These are phyloP conservation scores for Cudoniella acicularis DNA, from an alignment of 495 filamentous ascomycete genomes.

Conservation along the genomic window DNA sequence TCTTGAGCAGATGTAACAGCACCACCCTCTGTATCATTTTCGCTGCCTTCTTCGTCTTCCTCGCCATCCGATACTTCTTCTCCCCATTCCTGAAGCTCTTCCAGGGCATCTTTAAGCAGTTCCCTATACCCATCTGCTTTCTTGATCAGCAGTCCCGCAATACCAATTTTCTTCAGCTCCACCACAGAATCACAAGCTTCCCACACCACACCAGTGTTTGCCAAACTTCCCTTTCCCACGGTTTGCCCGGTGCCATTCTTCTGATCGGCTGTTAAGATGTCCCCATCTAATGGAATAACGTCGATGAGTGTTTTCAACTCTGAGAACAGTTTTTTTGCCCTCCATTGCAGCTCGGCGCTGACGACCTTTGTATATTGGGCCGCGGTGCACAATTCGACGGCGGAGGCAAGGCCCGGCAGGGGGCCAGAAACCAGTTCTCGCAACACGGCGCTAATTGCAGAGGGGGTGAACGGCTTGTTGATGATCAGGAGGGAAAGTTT, in stretches of 20 bases:
- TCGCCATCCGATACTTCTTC: constrained; percentile 59
- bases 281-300: constrained; percentile 44
- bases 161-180: constrained; percentile 56
- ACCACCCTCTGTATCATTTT: constrained; percentile 43
- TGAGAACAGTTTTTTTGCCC: constrained; percentile 40
- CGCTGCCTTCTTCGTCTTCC: constrained; percentile 37
- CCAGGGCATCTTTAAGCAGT: constrained; percentile 72
- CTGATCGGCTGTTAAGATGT: constrained; percentile 35
- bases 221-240: constrained; percentile 49
- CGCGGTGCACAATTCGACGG: constrained; percentile 58
- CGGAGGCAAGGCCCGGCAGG: constrained; percentile 67
- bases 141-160: constrained; percentile 55
- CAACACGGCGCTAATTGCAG: constrained; percentile 65
- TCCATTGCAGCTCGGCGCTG: constrained; percentile 50
- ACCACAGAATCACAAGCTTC: constrained; percentile 69
- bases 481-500: constrained; percentile 83
- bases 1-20: constrained; percentile 39
- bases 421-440: constrained; percentile 60
- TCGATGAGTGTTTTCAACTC: constrained; percentile 42
- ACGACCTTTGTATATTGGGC: constrained; percentile 54
- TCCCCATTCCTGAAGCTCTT: constrained; percentile 83
- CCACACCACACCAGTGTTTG: constrained; percentile 59
- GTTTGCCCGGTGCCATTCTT: constrained; percentile 38
- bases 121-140: constrained; percentile 66
- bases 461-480: constrained; percentile 76